Base-by-base conservation (phyloP, 2,329 filamentous ascomycete species). In the Fusarium abutilonis region DNA sequence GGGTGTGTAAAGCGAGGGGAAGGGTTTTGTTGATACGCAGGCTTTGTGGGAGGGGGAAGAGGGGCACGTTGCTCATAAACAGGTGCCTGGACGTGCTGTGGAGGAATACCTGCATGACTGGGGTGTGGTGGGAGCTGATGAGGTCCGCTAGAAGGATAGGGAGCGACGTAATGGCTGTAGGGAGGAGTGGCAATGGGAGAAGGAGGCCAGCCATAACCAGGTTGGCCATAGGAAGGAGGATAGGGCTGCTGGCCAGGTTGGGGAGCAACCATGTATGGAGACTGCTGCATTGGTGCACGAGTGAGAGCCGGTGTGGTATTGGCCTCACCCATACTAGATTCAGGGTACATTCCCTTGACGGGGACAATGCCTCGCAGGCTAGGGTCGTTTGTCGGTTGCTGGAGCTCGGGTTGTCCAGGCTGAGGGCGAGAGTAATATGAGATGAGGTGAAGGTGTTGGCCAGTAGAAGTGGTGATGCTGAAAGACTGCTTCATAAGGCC, bases 401-500 rank as follows among this genome's bases (percentile, higher is more conserved):
- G 86, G 28, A 98, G 83, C 46, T 90, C 90, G 56, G 87, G 84
- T 26, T 88, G 84, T 31, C 86, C 86, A 4, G 90, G 86, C 56
- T 92, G 87, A 26, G 91, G 91, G 52, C 93, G 86, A 4, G 93
- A 90, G 77, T 93, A 98, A 79, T 99, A 99, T 70, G 94, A 97
- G 78, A 99, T 99, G 47, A 99, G 85, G 78, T 99, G 95, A 2
- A 99, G 87, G 74, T 98, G 95, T 71, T 97, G 93, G 65, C 92
- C 72, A 34, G 84, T 88, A 2, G 91, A 92, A 1, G 95, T 98
- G 19, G 93, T 97, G 78, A 99, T 98, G 79, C 94, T 98, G 83
- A 98, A 99, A 0, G 95, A 98, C 78, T 99, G 95, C 84, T 99
- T 99, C 93, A 98, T 97, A 4, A 99, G 84, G 1, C 95, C 95